Conservation (phyloP, 768 basidiomycete species). For the Pleurotus sapidus region DNA sequence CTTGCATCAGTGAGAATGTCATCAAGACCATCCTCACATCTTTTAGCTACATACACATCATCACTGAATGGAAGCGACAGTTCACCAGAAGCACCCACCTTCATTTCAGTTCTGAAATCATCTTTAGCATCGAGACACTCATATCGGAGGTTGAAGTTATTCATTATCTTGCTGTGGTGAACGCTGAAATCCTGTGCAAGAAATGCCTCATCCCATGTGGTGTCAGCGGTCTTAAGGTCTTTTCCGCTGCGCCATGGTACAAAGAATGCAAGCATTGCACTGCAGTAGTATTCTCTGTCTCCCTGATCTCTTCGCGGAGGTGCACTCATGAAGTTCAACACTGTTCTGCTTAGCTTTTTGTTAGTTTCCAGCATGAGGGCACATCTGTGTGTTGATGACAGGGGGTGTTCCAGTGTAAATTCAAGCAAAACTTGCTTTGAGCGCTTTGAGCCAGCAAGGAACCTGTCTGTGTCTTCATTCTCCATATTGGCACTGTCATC, state of each 20-base stretch:
- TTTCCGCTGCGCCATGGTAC: conserved; percentile 25
- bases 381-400: conserved; percentile 1
- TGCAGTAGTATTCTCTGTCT: conserved; percentile 26
- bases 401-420: neutral
- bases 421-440: neutral
- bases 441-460: neutral
- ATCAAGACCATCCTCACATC: neutral
- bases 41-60: neutral
- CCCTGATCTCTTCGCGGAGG: conserved; percentile 27
- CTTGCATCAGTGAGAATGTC: neutral
- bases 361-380: neutral
- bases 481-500: neutral
- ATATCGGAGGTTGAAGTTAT: conserved; percentile 29
- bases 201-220: conserved; percentile 25
- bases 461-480: neutral
- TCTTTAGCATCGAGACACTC: conserved; percentile 34
- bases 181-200: conserved; percentile 10
- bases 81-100: neutral
- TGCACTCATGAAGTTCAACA: conserved; percentile 26
- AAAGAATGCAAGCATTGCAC: conserved; percentile 26
- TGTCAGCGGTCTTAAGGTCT: conserved; percentile 16
- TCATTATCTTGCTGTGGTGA: conserved; percentile 16
- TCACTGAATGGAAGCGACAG: neutral
- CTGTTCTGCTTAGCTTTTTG: neutral
- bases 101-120: conserved; percentile 20